A percentile compares a stretch with the other conserved stretches of the same genome.
Conservation (phyloP, 768 basidiomycete species). For the Paxillus involutus region DNA sequence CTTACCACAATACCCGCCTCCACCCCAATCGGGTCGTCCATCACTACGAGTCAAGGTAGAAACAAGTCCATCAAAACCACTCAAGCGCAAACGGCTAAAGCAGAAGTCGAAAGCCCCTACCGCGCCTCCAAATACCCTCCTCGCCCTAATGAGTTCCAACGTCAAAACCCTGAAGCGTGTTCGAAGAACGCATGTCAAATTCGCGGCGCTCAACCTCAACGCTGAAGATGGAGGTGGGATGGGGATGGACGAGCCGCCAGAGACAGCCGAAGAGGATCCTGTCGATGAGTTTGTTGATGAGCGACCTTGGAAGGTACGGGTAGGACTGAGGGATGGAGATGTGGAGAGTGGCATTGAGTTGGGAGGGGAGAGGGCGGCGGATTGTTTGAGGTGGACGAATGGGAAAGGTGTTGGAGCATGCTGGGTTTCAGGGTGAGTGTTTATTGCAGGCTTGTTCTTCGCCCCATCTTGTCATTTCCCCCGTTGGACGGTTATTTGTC, state of each 20-base stretch:
- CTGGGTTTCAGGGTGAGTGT: slow-evolving; percentile 84
- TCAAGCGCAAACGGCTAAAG: slow-evolving; percentile 27
- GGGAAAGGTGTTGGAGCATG: slow-evolving; percentile 83
- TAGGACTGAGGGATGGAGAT: slow-evolving; percentile 15
- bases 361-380: slow-evolving; percentile 56
- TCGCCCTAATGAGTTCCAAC: slow-evolving; percentile 75
- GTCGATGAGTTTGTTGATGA: slow-evolving; percentile 49
- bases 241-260: slow-evolving; percentile 34
- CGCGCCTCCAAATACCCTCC: slow-evolving; percentile 45
- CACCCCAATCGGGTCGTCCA: slow-evolving; percentile 9
- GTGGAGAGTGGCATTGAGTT: slow-evolving; percentile 45
- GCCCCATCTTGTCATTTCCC: neutral
- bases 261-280: slow-evolving; percentile 30
- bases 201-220: slow-evolving; percentile 52
- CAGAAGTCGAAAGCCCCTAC: slow-evolving; percentile 11
- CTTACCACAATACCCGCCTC: slow-evolving; percentile 37
- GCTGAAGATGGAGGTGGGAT: slow-evolving; percentile 34
- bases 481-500: neutral
- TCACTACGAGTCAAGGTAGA: slow-evolving; percentile 10
- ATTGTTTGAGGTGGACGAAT: slow-evolving; percentile 72
- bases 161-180: slow-evolving; percentile 74
- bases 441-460: neutral
- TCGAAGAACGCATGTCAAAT: slow-evolving; percentile 70
- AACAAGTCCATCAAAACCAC: slow-evolving; percentile 6
- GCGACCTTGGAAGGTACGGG: slow-evolving; percentile 50